Evolutionary conservation across 2,329 filamentous ascomycete genomes (phyloP).

Genomic region (Trichoderma sp.): DNA sequence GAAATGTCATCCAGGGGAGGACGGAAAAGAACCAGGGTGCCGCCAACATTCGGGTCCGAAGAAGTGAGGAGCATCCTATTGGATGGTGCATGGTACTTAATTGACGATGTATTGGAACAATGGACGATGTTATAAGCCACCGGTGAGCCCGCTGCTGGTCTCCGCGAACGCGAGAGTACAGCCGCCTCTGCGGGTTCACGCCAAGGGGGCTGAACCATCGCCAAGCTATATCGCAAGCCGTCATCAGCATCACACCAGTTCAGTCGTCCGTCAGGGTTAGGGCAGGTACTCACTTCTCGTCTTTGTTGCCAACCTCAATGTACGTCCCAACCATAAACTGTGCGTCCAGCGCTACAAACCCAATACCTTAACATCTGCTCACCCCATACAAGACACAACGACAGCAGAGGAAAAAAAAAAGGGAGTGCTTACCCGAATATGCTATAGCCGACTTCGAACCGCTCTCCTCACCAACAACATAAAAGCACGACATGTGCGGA

Average conservation of each 20-base stretch:
- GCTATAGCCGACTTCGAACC: conserved; percentile 47
- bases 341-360: conserved; percentile 40
- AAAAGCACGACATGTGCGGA: conserved; percentile 46
- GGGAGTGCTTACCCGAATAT: conserved; percentile 47
- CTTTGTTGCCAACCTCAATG: conserved; percentile 45
- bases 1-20: conserved; percentile 36
- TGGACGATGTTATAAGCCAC: conserved; percentile 39
- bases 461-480: conserved; percentile 44
- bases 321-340: conserved; percentile 45
- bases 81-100: conserved; percentile 50
- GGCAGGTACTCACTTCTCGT: conserved; percentile 43
- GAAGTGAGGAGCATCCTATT: conserved; percentile 50
- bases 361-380: not conserved
- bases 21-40: conserved; percentile 45
- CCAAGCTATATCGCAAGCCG: not conserved
- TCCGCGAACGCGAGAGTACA: too few species aligned
- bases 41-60: conserved; percentile 38
- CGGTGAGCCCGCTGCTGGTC: too few species aligned
- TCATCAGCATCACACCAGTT: not conserved
- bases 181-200: too few species aligned
- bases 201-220: conserved; percentile 1
- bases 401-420: not conserved
- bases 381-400: too few species aligned
- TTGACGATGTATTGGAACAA: conserved; percentile 48
- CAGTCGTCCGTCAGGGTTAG: not conserved